Base-by-base conservation (phyloP, 768 basidiomycete species). In the Trametes meyenii region DNA sequence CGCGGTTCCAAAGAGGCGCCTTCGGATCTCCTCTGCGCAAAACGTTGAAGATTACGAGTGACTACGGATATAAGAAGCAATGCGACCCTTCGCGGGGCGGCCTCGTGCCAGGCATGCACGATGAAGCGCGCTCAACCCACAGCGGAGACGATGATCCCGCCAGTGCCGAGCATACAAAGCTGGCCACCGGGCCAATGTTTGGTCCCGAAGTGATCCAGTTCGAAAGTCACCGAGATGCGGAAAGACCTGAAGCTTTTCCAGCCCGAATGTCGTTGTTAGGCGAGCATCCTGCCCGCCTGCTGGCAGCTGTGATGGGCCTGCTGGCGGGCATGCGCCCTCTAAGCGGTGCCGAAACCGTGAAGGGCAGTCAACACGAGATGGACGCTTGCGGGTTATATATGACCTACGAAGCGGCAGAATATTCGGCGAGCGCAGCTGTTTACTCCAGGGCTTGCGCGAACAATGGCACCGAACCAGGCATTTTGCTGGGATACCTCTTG, bases 301-400 rank as follows among this genome's bases (percentile, higher is more conserved):
- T 35, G 54, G 40, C 56, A 57, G 23, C 24, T 45, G 46, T 59
- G 55, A 63, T 53, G 52, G 48, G 57, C 57, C 57, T 63, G 62
- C 52, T 59, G 62, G 62, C 57, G 52, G 46, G 33, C 62, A 63
- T 63, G 62, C 62, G 57, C 40, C 57, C 24, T 45, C 33, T 59
- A 58, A 63, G 57, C 62, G 57, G 53, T 50, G 57, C 62, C 62
- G 62, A 59, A n/a, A 45, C 62, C 58, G 62, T 58, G 52, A 63
- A 62, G 55, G 38, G 55, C 5, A 24, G 42, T 58, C 19, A 54
- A 21, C 29, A 49, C n/a, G 43, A 46, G 24, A 19, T 19, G 17
- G 29, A 44, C n/a, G 38, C 33, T 24, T 38, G 13, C 24, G 35
- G 19, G 17, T 8, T 38, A 11, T n/a, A 35, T 55, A 43, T 21